Conservation (phyloP, 1,284 basidiomycete genomes). For the Puccinia brachypodii region DNA sequence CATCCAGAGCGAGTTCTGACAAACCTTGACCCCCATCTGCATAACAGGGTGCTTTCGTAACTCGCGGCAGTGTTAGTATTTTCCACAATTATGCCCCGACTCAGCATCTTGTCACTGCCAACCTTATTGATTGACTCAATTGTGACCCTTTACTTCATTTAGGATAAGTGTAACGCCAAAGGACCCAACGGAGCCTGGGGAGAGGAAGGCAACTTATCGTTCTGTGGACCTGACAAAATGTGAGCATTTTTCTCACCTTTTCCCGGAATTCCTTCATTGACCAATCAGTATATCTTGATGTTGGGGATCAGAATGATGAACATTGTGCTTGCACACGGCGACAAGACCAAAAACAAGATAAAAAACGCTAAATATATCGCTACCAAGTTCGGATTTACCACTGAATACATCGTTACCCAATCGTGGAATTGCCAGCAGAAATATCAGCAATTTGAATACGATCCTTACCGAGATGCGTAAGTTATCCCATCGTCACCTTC, state of each 20-base stretch:
- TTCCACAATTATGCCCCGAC: not conserved
- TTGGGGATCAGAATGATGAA: constrained; percentile 40
- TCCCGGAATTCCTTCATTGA: no score
- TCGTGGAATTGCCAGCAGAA: constrained; percentile 46
- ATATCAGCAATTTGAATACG: constrained; percentile 16
- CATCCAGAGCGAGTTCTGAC: not conserved
- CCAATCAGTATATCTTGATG: no score
- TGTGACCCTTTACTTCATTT: not conserved
- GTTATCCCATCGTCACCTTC: not conserved
- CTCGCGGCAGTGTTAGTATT: constrained; percentile 24
- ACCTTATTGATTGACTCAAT: not conserved
- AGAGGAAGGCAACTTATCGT: constrained; percentile 9
- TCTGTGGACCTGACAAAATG: constrained; percentile 37
- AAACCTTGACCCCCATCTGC: not conserved
- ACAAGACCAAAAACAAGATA: constrained; percentile 43
- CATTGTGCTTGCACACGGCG: constrained; percentile 33
- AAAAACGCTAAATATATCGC: constrained; percentile 30
- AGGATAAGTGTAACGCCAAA: constrained; percentile 34
- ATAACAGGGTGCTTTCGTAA: constrained; percentile 29
- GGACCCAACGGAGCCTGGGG: constrained; percentile 37
- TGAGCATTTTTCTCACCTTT: no score
- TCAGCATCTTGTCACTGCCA: not conserved
- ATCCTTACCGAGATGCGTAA: constrained; percentile 38
- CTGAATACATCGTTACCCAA: constrained; percentile 42
- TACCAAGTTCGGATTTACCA: constrained; percentile 44